These are phyloP conservation scores for Saxophila tyrrhenica DNA, from an alignment of 495 filamentous ascomycete species.

Conservation along the genomic window DNA sequence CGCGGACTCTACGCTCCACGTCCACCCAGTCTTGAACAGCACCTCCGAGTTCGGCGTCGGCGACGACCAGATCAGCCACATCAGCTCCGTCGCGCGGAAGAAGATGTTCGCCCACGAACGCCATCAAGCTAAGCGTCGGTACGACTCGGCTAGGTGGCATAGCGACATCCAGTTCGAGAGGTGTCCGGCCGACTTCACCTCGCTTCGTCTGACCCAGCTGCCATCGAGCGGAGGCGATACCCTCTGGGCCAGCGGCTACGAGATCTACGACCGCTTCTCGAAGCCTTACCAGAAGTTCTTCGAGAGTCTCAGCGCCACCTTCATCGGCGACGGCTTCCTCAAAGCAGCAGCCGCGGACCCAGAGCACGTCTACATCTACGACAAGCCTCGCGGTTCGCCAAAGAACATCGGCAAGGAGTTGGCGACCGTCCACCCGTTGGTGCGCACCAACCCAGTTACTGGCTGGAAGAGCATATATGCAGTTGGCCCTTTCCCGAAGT, in stretches of 20 bases:
- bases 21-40: slow-evolving; percentile 60
- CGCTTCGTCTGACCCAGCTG: slow-evolving; percentile 37
- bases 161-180: slow-evolving; percentile 30
- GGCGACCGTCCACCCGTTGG: slow-evolving; percentile 55
- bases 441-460: slow-evolving; percentile 71
- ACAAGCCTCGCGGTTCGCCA: slow-evolving; percentile 44
- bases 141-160: slow-evolving; percentile 23
- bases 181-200: slow-evolving; percentile 23
- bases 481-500: slow-evolving; percentile 48
- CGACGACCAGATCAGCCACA: slow-evolving; percentile 58
- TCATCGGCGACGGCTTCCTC: slow-evolving; percentile 50
- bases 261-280: slow-evolving; percentile 66
- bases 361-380: slow-evolving; percentile 46
- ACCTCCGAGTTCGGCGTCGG: slow-evolving; percentile 42
- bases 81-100: slow-evolving; percentile 40
- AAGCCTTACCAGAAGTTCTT: slow-evolving; percentile 54
- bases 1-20: slow-evolving; percentile 41
- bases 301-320: slow-evolving; percentile 57
- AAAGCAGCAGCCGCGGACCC: slow-evolving; percentile 43
- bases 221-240: slow-evolving; percentile 59
- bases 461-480: slow-evolving; percentile 68
- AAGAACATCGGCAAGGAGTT: slow-evolving; percentile 56
- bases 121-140: slow-evolving; percentile 7
- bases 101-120: slow-evolving; percentile 9
- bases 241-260: slow-evolving; percentile 61